Evolutionary conservation across 176 grass and related monocot species (phyloP).

Genomic region (Tillandsia leiboldiana): DNA sequence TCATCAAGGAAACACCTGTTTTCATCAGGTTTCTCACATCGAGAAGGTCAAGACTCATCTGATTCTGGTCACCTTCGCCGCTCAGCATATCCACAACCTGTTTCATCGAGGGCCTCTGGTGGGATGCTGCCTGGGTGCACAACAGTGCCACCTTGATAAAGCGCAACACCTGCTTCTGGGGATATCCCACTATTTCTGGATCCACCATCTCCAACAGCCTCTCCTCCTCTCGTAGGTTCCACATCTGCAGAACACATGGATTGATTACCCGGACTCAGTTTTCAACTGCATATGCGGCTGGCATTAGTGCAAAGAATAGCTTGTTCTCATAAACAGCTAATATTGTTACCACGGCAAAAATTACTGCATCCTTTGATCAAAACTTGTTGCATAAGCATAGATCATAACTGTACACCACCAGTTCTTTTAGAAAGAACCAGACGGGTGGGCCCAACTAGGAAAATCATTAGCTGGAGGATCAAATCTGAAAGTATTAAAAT

Average conservation of each 20-base stretch:
- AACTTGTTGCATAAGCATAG: too few species aligned
- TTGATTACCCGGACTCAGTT: background rate
- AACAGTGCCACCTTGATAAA: slow-evolving; percentile 35
- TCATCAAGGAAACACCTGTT: slow-evolving; percentile 11
- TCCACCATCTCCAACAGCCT: slow-evolving; percentile 33
- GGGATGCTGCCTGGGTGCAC: slow-evolving; percentile 26
- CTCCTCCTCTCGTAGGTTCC: slow-evolving; percentile 28
- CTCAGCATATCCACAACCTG: slow-evolving; percentile 35
- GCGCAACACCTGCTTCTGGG: slow-evolving; percentile 14
- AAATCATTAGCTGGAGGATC: too few species aligned
- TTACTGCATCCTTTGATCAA: too few species aligned
- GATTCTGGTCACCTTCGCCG: background rate
- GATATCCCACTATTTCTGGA: slow-evolving; percentile 6
- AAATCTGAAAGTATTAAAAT: too few species aligned
- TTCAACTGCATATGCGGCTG: background rate
- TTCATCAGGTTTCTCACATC: background rate
- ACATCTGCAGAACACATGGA: slow-evolving; percentile 11
- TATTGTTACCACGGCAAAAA: too few species aligned
- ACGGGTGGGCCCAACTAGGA: too few species aligned
- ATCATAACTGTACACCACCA: too few species aligned
- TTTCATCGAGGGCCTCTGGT: slow-evolving; percentile 23
- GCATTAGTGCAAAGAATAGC: background rate
- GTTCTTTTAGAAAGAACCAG: too few species aligned
- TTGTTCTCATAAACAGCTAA: too few species aligned
- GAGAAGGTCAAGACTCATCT: background rate